Base-by-base conservation (phyloP, 2,329 filamentous ascomycete genomes). In the Trichoderma endophyticum region DNA sequence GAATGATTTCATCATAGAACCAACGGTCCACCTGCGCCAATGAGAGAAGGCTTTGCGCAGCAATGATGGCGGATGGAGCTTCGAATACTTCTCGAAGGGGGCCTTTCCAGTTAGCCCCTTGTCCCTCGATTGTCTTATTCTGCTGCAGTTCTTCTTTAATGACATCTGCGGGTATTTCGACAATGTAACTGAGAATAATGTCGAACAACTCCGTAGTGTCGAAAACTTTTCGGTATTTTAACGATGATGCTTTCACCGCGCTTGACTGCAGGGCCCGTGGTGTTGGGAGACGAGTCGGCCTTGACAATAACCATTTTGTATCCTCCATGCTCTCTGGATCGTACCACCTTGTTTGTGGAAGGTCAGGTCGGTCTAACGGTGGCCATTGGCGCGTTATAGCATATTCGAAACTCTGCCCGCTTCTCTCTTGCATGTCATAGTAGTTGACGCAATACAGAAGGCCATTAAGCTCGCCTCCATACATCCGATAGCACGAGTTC, bases 271-370 rank as follows among this genome's bases (percentile, higher is more conserved):
- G 14, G 15, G 3, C 1, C 4, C n/a, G 32, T 4, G 65, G 65
- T 9, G 65, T 24, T 9, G 65, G 65, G 4, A 68, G 65, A 6
- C 34, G 54, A 26, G 54, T 48, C 21, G 54, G 65, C 26, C 65
- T 59, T 12, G 54, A 24, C 7, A 68, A 36, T 11, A 68, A 11
- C 65, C 65, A 48, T 15, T 68, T 60, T 6, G 54, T 60, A 48
- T 68, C 65, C 21, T 60, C 65, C 65, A 68, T 68, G 12, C 54
- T 68, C 6, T 30, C 26, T n/a, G 65, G 65, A 68, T 68, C 65
- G 3, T 28, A 59, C 65, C 65, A 68, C 3, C 24, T 59, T 30
- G 24, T 11, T 24, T 39, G 54, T 21, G 32, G 32, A 4, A 68
- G 54, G 21, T 59, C 32, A 26, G 54, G 65, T 2, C 11, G 32